Conservation (phyloP, 1,284 basidiomycete species). For the Wallemia hederae region DNA sequence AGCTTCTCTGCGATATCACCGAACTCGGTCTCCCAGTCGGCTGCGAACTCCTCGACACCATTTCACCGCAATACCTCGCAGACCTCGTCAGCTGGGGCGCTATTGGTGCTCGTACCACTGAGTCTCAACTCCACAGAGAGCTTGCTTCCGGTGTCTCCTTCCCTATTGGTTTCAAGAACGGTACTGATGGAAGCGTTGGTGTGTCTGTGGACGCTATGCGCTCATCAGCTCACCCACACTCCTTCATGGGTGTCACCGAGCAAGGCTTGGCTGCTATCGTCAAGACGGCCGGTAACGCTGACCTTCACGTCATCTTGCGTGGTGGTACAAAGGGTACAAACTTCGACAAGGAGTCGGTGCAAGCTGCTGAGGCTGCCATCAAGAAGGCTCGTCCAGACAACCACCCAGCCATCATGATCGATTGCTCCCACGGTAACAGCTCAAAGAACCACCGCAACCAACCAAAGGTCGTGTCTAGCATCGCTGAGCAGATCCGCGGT, state of each 20-base stretch:
- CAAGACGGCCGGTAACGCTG: conserved; percentile 63
- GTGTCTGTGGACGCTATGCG: conserved; percentile 77
- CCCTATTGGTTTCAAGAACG: conserved; percentile 45
- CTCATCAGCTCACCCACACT: conserved; percentile 54
- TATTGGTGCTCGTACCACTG: conserved; percentile 82
- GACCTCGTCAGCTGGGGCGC: conserved; percentile 93
- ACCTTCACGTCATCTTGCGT: conserved; percentile 72
- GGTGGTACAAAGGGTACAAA: conserved; percentile 67
- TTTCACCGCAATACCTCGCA: conserved; percentile 71
- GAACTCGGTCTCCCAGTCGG: conserved; percentile 59
- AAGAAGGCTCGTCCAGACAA: conserved; percentile 26
- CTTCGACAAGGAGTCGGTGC: conserved; percentile 43
- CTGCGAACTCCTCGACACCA: conserved; percentile 43
- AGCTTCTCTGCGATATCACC: conserved; percentile 58
- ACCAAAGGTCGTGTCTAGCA: conserved; percentile 22
- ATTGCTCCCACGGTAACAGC: conserved; percentile 56
- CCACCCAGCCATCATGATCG: conserved; percentile 29
- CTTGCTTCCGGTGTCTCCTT: conserved; percentile 63
- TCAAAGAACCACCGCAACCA: conserved; percentile 30
- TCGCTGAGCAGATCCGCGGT: conserved; percentile 31
- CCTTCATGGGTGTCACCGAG: conserved; percentile 76
- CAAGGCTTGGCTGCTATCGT: conserved; percentile 73
- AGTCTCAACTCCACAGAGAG: conserved; percentile 87
- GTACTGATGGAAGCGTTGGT: conserved; percentile 30
- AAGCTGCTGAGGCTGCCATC: conserved; percentile 36